Conservation (phyloP, 169 alveolate species). For the Eimeria mitis region DNA sequence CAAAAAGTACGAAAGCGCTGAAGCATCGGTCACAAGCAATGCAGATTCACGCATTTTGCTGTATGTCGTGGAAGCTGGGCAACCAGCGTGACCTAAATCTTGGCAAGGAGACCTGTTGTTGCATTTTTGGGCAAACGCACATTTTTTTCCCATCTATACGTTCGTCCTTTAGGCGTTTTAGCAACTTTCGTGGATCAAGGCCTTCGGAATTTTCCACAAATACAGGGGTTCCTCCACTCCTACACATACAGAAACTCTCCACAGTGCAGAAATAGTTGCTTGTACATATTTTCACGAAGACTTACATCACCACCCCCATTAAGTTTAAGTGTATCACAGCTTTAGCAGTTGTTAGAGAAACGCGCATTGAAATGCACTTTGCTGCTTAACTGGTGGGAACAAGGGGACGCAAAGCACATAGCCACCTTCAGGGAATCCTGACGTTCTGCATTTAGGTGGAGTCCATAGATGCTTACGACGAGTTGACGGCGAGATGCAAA, state of each 20-base stretch:
- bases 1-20: conserved; percentile 69
- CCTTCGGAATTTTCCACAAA: conserved; percentile 58
- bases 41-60: not conserved
- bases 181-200: conserved; percentile 39
- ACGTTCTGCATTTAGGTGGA: not conserved
- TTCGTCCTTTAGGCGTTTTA: conserved; percentile 16
- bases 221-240: conserved; percentile 58
- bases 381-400: not conserved
- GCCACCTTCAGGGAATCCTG: not conserved
- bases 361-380: not conserved
- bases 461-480: conserved; percentile 6
- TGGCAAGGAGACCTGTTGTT: not conserved
- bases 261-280: not conserved
- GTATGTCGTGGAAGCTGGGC: not conserved
- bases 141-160: conserved; percentile 15
- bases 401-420: not conserved
- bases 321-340: not conserved
- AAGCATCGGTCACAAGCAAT: not conserved
- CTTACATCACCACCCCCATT: not conserved
- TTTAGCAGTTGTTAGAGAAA: not conserved
- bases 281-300: not conserved
- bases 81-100: not conserved
- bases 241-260: not conserved
- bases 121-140: not conserved
- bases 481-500: conserved; percentile 60